Evolutionary conservation across 805 yeast species (phyloP).

Genomic region (Ogataea trehaloabstinens): DNA sequence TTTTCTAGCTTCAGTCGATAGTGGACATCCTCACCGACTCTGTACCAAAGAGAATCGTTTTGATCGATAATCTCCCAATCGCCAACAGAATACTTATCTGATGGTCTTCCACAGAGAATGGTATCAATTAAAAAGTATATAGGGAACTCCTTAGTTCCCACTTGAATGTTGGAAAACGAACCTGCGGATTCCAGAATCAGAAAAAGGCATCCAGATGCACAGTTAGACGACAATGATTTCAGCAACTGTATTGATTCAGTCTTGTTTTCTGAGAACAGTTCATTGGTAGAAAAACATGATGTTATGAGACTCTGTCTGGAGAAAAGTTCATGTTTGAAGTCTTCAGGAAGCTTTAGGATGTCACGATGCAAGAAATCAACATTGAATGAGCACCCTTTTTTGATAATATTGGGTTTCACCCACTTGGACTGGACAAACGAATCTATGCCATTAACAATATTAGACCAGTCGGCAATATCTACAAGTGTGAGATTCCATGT

Average conservation of each 20-base stretch:
- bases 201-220: conserved; percentile 56
- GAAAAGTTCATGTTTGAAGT: conserved; percentile 17
- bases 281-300: conserved; percentile 81
- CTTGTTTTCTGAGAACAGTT: conserved; percentile 69
- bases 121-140: conserved; percentile 79
- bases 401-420: conserved; percentile 41
- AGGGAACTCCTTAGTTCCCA: conserved; percentile 78
- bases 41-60: conserved; percentile 81
- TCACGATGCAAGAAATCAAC: conserved; percentile 36
- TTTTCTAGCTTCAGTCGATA: conserved; percentile 76
- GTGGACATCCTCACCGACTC: conserved; percentile 47
- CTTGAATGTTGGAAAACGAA: conserved; percentile 74
- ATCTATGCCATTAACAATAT: conserved; percentile 46
- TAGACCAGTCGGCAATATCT: conserved; percentile 79
- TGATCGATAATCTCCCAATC: conserved; percentile 65
- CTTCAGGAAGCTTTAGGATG: conserved; percentile 31
- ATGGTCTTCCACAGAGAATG: conserved; percentile 53
- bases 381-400: conserved; percentile 22
- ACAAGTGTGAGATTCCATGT: conserved; percentile 48
- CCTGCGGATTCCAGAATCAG: conserved; percentile 88
- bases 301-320: conserved; percentile 53
- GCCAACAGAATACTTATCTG: conserved; percentile 37
- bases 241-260: conserved; percentile 58
- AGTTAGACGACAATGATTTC: conserved; percentile 47
- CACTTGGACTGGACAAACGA: conserved; percentile 48